A percentile compares a stretch with the other conserved stretches of the same genome.
Evolutionary conservation across 2,329 filamentous ascomycete genomes (phyloP).

Genomic region (Nemania bipapillata): DNA sequence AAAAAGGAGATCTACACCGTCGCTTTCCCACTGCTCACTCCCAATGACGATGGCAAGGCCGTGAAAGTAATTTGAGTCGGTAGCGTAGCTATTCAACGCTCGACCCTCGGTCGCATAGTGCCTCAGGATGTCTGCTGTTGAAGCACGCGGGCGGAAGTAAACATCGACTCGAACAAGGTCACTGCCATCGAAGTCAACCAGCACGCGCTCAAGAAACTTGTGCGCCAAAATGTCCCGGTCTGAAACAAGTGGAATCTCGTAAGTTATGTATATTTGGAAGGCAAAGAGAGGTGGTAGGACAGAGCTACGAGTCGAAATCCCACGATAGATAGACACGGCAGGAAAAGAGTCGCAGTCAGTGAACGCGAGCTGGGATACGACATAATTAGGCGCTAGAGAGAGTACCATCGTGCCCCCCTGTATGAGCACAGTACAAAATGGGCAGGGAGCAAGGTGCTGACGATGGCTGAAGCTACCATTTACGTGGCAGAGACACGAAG

Average conservation of each 20-base stretch:
- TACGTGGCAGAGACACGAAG: too few relatives aligned
- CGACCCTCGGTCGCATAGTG: not conserved
- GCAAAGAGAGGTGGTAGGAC: constrained; percentile 6
- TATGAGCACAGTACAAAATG: too few relatives aligned
- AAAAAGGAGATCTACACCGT: not conserved
- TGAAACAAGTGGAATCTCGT: not conserved
- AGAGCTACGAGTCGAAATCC: not conserved
- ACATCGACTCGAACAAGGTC: not conserved
- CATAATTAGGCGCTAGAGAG: constrained; percentile 6
- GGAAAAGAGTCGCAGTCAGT: not conserved
- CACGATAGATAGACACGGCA: constrained; percentile 1
- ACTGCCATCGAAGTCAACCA: not conserved
- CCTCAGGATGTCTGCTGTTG: not conserved
- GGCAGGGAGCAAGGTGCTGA: too few relatives aligned
- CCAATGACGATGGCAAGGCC: not conserved
- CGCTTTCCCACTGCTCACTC: not conserved
- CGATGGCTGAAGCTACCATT: too few relatives aligned
- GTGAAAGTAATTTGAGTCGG: not conserved
- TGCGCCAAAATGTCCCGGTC: not conserved
- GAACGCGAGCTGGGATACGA: not conserved
- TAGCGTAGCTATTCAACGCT: not conserved
- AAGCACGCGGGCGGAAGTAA: not conserved
- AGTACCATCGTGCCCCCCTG: not conserved
- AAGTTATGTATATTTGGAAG: constrained; percentile 2
- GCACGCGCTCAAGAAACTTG: not conserved